Conservation (phyloP, 139 green algal genomes). For the Tetraselmis chui region DNA sequence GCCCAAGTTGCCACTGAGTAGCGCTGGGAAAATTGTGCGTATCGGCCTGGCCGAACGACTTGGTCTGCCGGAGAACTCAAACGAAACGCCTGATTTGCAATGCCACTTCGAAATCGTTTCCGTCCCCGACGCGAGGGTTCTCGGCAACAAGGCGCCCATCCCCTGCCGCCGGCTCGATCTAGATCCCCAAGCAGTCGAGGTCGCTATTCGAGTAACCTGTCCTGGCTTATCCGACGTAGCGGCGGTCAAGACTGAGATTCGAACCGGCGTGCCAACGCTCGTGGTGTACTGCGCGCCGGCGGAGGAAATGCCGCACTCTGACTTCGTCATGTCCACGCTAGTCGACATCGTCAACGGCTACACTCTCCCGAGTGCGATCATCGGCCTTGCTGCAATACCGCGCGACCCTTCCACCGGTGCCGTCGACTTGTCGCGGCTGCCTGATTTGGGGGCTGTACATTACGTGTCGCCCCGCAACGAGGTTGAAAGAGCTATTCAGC, state of each 20-base stretch:
- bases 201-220: background rate
- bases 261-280: background rate
- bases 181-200: background rate
- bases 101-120: background rate
- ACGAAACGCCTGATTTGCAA: constrained; percentile 2
- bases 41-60: constrained; percentile 11
- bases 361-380: background rate
- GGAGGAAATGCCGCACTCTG: background rate
- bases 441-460: background rate
- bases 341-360: background rate
- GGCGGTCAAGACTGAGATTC: background rate
- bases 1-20: constrained; percentile 1
- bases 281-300: background rate
- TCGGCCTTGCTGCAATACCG: background rate
- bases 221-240: background rate
- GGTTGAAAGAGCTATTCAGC: background rate
- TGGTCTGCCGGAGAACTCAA: background rate
- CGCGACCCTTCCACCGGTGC: background rate
- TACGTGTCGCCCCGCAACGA: constrained; percentile 3
- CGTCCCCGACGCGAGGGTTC: background rate
- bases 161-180: background rate
- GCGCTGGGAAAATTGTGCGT: constrained; percentile 13
- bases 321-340: background rate
- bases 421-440: background rate
- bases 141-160: background rate